phyloP scores from a whole-genome alignment of 78 protist genomes.

The Acrasis kona region DNA sequence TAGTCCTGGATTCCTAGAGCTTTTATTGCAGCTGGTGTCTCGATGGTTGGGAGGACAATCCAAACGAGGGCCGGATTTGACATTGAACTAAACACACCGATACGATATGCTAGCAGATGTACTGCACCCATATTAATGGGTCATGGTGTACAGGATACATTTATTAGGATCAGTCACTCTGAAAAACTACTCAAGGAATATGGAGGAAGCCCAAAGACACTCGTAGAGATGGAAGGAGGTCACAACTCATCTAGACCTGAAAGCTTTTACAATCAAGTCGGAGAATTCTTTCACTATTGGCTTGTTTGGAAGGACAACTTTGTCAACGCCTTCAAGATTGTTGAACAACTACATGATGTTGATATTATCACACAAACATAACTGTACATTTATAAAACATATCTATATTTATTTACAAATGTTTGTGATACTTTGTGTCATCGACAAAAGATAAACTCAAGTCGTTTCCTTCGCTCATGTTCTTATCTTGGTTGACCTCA shows the following conservation, averaged over 20 bases:
- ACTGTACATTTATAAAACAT: too few relatives aligned
- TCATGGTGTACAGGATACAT: conserved; percentile 12
- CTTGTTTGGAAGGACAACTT: neutral
- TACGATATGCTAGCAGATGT: conserved; percentile 2
- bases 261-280: neutral
- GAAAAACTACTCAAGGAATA: neutral
- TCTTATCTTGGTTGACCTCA: too few relatives aligned
- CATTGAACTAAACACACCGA: neutral
- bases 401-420: too few relatives aligned
- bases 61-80: conserved; percentile 9
- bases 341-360: too few relatives aligned
- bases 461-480: too few relatives aligned
- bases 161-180: conserved; percentile 8
- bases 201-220: neutral
- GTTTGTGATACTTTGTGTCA: too few relatives aligned
- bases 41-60: neutral
- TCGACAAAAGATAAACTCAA: too few relatives aligned
- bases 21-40: neutral
- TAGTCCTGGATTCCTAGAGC: conserved; percentile 4
- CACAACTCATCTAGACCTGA: conserved; percentile 20
- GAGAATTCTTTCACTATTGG: neutral
- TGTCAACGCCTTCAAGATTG: too few relatives aligned
- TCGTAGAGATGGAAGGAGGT: conserved; percentile 17
- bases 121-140: conserved; percentile 13
- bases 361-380: too few relatives aligned